Base-by-base conservation (phyloP, 108 stramenopile genomes). In the Fragilariopsis cylindrus region DNA sequence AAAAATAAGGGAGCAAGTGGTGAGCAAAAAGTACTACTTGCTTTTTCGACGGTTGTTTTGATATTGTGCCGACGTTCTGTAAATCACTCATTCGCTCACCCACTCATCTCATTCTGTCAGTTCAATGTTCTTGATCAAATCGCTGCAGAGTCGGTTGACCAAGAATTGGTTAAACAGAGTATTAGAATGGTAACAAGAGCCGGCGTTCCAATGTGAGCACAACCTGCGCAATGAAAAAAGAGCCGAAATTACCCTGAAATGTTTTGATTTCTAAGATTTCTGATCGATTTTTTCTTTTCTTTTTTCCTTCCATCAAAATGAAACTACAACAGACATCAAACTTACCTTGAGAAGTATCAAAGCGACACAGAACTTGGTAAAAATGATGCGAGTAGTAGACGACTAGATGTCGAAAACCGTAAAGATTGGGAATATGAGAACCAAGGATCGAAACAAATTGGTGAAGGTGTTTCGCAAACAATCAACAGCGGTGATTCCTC, bases 51-150 rank as follows among this genome's bases (percentile, higher is more conserved):
- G 0, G 5, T 54, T 65, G 11, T 7, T 48, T 18, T 11, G 55
- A 12, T 4, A 47, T 44, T 40, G 48, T 5, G 21, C 69, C 18
- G 4, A 54, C 54, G 68, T 53, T 19, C 39, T 64, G 53, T 18
- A 48, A 40, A 8, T 5, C 58, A 7, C 13, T 9, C n/a, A 39
- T 11, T 40, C 7, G 53, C 66, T 69, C n/a, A 54, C 53, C 53
- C 15, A 19, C 19, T 19, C 15, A 65, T 68, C 30, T 70, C 64
- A 30, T 73, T 44, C 69, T 73, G 73, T 77, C 85, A 9, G 30
- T 79, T 83, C 71, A 88, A 92, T 74, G 88, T 90, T 1, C 46
- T 88, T 45, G 76, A 84, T 70, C 87, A 88, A 65, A 87, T 90
- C 56, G 48, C 78, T 46, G 66, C 75, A 13, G 69, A 85, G 46